Percentiles rank a stretch among this genome's conserved stretches.
phyloP scores from a whole-genome alignment of 306 rosid genomes.

The Cucurbita moschata region DNA sequence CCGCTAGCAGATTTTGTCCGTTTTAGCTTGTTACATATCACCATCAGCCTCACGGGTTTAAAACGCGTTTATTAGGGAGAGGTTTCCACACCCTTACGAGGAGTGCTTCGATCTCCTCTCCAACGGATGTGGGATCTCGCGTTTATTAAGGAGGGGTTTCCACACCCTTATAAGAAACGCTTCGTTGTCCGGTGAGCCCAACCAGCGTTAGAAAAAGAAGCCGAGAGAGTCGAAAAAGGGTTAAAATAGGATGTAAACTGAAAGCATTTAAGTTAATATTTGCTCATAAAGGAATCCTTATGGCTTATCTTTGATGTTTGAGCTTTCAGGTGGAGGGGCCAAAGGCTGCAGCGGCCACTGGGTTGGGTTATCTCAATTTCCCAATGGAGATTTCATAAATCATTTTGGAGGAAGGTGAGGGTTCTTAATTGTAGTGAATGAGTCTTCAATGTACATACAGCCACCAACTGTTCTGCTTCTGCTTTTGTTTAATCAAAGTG shows the following conservation, averaged over 20 bases:
- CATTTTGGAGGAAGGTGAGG: background rate
- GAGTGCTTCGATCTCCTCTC: too few relatives aligned
- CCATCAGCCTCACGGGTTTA: too few relatives aligned
- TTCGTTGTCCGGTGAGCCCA: too few relatives aligned
- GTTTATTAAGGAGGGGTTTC: too few relatives aligned
- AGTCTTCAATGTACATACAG: too few relatives aligned
- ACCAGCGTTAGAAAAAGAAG: background rate
- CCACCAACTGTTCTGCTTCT: background rate
- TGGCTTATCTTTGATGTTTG: background rate
- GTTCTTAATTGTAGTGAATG: background rate
- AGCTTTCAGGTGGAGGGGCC: conserved; percentile 71
- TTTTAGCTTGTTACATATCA: too few relatives aligned
- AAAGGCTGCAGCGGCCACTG: conserved; percentile 40
- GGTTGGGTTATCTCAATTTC: background rate
- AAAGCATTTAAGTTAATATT: too few relatives aligned
- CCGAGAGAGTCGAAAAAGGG: background rate
- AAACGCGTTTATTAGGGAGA: too few relatives aligned
- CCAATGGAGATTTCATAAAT: conserved; percentile 3
- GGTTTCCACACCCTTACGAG: too few relatives aligned
- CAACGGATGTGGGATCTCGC: too few relatives aligned
- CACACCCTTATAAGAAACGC: too few relatives aligned
- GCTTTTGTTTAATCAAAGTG: background rate
- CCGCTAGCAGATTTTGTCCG: too few relatives aligned
- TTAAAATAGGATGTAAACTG: background rate
- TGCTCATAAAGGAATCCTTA: background rate